phyloP scores from a whole-genome alignment of 2,329 filamentous ascomycete species.

The Aspergillus sp. region DNA sequence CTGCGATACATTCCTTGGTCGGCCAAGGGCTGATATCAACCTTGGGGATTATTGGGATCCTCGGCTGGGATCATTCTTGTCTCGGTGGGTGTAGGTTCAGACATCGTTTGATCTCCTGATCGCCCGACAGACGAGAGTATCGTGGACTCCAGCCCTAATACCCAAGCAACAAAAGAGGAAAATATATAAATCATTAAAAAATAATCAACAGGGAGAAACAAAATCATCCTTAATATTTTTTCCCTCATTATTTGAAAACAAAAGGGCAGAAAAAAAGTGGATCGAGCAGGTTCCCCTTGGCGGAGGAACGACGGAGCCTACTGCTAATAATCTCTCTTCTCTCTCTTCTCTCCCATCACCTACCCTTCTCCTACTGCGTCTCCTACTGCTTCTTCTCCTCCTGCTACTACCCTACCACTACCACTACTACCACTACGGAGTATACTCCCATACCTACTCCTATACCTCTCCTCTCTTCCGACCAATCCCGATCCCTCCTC shows the following conservation, averaged over 20 bases:
- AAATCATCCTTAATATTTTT: too few species aligned
- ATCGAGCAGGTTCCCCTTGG: constrained; percentile 23
- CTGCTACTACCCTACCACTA: background rate
- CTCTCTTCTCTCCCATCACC: background rate
- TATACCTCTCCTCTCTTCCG: background rate
- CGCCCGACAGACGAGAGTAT: too few species aligned
- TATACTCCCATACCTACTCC: background rate
- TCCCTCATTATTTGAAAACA: too few species aligned
- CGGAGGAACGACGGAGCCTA: constrained; percentile 2
- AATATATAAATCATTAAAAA: too few species aligned
- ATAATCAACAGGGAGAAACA: too few species aligned
- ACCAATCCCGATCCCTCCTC: background rate
- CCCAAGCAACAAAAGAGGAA: background rate
- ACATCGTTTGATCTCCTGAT: too few species aligned
- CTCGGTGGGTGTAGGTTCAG: background rate
- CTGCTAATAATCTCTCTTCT: constrained; percentile 9
- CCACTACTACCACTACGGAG: too few species aligned
- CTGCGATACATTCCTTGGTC: too few species aligned
- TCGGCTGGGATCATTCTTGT: background rate
- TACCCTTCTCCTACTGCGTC: background rate
- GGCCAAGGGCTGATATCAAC: too few species aligned
- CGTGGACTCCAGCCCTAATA: background rate
- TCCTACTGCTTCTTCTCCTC: background rate
- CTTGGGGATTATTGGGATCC: too few species aligned
- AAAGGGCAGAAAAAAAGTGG: constrained; percentile 17